phyloP scores from a whole-genome alignment of 1,284 basidiomycete genomes.

The Neonothopanus nambi region DNA sequence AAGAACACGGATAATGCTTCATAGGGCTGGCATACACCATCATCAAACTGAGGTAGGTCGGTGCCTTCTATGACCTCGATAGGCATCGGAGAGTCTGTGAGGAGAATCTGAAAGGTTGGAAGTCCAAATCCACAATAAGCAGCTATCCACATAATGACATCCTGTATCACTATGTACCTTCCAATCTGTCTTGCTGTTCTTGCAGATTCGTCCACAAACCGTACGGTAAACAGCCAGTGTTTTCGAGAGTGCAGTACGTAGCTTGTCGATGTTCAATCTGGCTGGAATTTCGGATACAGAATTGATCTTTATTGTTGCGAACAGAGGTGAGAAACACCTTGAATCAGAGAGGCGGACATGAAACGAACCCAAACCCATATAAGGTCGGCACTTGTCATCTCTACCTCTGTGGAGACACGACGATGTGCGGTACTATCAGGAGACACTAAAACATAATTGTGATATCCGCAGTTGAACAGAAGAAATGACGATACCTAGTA shows the following conservation, averaged over 20 bases:
- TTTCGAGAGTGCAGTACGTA: constrained; percentile 25
- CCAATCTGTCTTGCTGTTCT: constrained; percentile 26
- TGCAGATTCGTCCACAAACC: constrained; percentile 26
- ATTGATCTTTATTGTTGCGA: too few relatives aligned
- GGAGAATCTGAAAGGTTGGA: constrained; percentile 18
- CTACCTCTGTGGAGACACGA: too few relatives aligned
- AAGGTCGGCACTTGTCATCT: too few relatives aligned
- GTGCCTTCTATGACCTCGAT: constrained; percentile 8
- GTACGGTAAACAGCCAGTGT: constrained; percentile 26
- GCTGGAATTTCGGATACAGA: constrained; percentile 28
- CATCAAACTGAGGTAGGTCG: not conserved
- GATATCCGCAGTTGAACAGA: too few relatives aligned
- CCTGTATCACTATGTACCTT: constrained; percentile 20
- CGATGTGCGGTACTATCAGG: too few relatives aligned
- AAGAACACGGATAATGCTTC: constrained; percentile 18
- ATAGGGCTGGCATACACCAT: constrained; percentile 20
- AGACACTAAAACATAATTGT: too few relatives aligned
- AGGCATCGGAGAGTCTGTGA: constrained; percentile 22
- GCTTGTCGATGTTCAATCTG: constrained; percentile 22
- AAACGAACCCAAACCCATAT: too few relatives aligned
- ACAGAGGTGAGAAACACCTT: too few relatives aligned
- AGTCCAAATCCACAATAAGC: too few relatives aligned
- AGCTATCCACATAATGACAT: not conserved
- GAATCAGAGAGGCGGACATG: too few relatives aligned
- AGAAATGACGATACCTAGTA: too few relatives aligned